Evolutionary conservation across 495 filamentous ascomycete genomes (phyloP), one percentile per base, ranked within the genome.

Genomic region (Penicillium soppii): DNA sequence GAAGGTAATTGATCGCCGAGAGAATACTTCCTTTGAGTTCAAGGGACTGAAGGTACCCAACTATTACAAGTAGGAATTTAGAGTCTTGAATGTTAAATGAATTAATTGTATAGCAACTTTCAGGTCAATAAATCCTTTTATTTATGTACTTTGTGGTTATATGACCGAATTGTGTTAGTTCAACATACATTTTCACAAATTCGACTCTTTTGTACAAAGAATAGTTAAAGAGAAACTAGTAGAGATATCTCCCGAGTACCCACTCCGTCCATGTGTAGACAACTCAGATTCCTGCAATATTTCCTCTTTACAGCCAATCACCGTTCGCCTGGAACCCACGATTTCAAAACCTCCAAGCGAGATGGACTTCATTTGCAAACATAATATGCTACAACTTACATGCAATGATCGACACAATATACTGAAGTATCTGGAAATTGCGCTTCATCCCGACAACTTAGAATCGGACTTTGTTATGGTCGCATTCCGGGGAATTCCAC

Each of bases 11-110:
- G 64, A 69, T 26, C 61, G 50, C 7, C 59, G 71, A 12, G 68
- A 70, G 32, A 66, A 66, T 7, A 74, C 67, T 5, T 65, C 63
- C 0, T 73, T 74, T 26, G 66, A 72, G 52, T 75, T 72, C 46
- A 72, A 67, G 52, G 71, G 71, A 2, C 37, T 75, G 41, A 72
- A 69, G 41, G 70, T 75, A 9, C 59, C 65, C 33, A 73, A 72
- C 45, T 56, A 72, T 48, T 73, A 71, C 50, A 56, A 62, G 32
- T 66, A 53, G n/a, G n/a, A 53, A 21, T 38, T 40, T 39, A 1
- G 36, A 40, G 5, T 27, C 25, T 27, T 20, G 5, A 20, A 17
- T 38, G 1, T 4, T 6, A 21, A 17, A 9, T 7, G 35, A 38
- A 38, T 19, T 2, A 20, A 1, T 5, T 38, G 19, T 38, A 20